Evolutionary conservation across 2,329 filamentous ascomycete species (phyloP), one percentile per base, ranked within the genome.

Genomic region (Fusarium sp.): DNA sequence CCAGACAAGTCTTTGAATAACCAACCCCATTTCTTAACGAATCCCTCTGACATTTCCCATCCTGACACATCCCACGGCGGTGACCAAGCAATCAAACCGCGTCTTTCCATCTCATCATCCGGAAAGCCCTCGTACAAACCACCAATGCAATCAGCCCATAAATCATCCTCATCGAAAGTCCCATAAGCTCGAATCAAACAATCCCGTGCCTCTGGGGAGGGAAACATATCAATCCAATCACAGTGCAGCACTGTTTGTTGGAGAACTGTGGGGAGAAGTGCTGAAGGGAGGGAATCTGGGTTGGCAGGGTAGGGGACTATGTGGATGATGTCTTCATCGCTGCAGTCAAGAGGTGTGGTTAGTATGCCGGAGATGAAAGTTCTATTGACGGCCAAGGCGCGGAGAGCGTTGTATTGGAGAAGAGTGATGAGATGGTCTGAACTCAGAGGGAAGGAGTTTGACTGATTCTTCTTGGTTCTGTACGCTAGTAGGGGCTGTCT

Each of bases 81-180:
- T 6, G 74, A 78, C 85, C 85, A 87, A 14, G 82, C 84, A 65
- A 86, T 79, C 8, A 86, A 76, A 32, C 84, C 83, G 22, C 81
- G 79, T 38, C 78, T 76, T 74, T 82, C 79, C 42, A 85, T 67
- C 73, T 85, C 84, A 41, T 83, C 79, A 56, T 83, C 82, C 4
- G 83, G 83, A 66, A 83, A 85, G 12, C 84, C 83, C 69, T 86
- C 83, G 70, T 79, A 86, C 26, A 86, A 70, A 2, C 83, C 84
- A 6, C 84, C 84, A 60, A 84, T 79, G 42, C 78, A 80, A 76
- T 86, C 85, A 17, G 79, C 76, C 82, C 84, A 85, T 18, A 86
- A 77, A 18, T 83, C 84, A 61, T 84, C 83, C 39, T 84, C 83
- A 64, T 86, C 83, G 41, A 84, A 85, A 0, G 52, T 55, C 0